phyloP scores from a whole-genome alignment of 202 grass and related monocot genomes.

The Alloteropsis angusta region DNA sequence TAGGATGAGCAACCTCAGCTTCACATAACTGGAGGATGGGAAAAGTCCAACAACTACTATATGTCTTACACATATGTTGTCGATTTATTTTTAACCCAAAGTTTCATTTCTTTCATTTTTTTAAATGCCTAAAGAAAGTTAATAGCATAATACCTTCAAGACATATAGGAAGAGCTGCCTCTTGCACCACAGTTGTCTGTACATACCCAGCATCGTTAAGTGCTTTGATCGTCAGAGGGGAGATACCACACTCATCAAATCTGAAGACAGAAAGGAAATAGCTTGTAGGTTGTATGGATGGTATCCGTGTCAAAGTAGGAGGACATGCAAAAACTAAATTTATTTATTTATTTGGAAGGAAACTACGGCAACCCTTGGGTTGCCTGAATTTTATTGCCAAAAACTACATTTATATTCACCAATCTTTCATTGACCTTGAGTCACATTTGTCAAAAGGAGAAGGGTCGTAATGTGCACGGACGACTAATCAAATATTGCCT shows the following conservation, averaged over 20 bases:
- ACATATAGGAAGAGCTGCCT: slow-evolving; percentile 70
- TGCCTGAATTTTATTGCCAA: not conserved
- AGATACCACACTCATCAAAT: slow-evolving; percentile 83
- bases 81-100: not conserved
- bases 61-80: not conserved
- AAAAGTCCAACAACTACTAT: not conserved
- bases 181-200: slow-evolving; percentile 76
- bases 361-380: too few relatives aligned
- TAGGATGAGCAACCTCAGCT: not conserved
- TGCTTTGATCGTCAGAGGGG: slow-evolving; percentile 71
- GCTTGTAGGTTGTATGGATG: not conserved
- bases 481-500: not conserved
- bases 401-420: slow-evolving; percentile 8
- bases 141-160: slow-evolving; percentile 58
- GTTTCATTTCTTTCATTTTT: not conserved
- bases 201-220: slow-evolving; percentile 78
- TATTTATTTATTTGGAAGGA: too few relatives aligned
- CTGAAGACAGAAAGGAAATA: slow-evolving; percentile 42
- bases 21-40: not conserved
- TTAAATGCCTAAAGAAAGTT: not conserved
- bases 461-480: not conserved
- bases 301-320: not conserved
- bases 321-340: not conserved
- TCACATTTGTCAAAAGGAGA: not conserved
- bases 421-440: slow-evolving; percentile 1